These are phyloP conservation scores for Halophytophthora polymorphica DNA, from an alignment of 352 stramenopile species.

Conservation along the genomic window DNA sequence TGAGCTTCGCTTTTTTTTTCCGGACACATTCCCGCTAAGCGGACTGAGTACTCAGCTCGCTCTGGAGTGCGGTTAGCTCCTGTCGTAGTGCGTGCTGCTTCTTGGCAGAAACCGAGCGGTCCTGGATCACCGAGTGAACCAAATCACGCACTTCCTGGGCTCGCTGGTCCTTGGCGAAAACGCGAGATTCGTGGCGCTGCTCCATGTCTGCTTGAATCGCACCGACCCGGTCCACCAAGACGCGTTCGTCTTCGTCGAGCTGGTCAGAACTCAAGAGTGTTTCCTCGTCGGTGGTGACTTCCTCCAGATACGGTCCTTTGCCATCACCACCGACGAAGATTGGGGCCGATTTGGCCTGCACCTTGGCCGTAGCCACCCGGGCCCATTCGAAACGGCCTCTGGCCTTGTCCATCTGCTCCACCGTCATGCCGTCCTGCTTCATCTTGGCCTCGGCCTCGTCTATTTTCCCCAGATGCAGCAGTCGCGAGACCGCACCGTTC, in stretches of 20 bases:
- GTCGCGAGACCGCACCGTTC: constrained; percentile 45
- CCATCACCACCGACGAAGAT: background rate
- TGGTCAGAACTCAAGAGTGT: constrained; percentile 22
- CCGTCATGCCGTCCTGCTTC: constrained; percentile 33
- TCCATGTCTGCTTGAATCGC: constrained; percentile 22
- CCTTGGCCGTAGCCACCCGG: constrained; percentile 14
- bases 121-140: constrained; percentile 31
- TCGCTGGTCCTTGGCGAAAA: constrained; percentile 32
- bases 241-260: constrained; percentile 23
- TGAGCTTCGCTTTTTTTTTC: constrained; percentile 1
- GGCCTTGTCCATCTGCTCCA: constrained; percentile 43
- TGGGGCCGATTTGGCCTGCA: constrained; percentile 1
- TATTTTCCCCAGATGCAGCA: constrained; percentile 43
- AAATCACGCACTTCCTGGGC: constrained; percentile 26
- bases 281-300: constrained; percentile 8
- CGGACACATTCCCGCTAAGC: constrained; percentile 7
- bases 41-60: constrained; percentile 7
- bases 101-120: constrained; percentile 33
- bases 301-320: constrained; percentile 13
- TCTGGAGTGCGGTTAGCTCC: constrained; percentile 18
- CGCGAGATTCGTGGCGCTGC: constrained; percentile 24
- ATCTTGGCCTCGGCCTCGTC: constrained; percentile 39
- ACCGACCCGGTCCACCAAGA: constrained; percentile 30
- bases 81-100: constrained; percentile 27
- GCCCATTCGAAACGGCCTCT: constrained; percentile 44